Evolutionary conservation across 1,139 yeast genomes (phyloP).

Genomic region (Kodamaea plutei): DNA sequence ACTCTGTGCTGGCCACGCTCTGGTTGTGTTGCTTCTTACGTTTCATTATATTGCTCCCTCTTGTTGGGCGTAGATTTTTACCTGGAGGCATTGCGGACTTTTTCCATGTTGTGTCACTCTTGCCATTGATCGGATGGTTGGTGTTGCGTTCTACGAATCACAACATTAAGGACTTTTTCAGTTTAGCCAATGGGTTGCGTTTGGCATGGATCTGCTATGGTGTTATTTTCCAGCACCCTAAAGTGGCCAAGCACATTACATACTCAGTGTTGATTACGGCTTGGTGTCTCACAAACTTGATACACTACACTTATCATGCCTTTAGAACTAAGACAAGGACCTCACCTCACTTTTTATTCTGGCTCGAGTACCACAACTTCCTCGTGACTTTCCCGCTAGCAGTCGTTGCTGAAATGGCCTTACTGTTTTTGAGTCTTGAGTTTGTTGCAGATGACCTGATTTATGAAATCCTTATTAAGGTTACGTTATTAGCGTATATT

Average conservation of each 20-base stretch:
- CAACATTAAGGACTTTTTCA: slow-evolving; percentile 22
- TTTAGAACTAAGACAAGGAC: slow-evolving; percentile 41
- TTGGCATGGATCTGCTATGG: slow-evolving; percentile 45
- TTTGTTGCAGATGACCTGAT: slow-evolving; percentile 34
- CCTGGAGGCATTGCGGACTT: slow-evolving; percentile 72
- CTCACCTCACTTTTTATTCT: slow-evolving; percentile 28
- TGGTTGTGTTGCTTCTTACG: slow-evolving; percentile 53
- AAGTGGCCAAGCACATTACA: slow-evolving; percentile 44
- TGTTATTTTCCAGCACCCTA: slow-evolving; percentile 46
- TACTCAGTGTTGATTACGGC: slow-evolving; percentile 46
- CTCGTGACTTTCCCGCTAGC: slow-evolving; percentile 45
- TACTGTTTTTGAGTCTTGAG: slow-evolving; percentile 48
- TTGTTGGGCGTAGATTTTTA: slow-evolving; percentile 57
- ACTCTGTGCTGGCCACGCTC: slow-evolving; percentile 38
- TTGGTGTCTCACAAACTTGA: slow-evolving; percentile 41
- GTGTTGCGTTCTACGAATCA: slow-evolving; percentile 3
- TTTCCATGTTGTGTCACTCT: slow-evolving; percentile 42
- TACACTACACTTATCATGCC: slow-evolving; percentile 44
- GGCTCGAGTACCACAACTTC: slow-evolving; percentile 39
- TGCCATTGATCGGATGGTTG: slow-evolving; percentile 18
- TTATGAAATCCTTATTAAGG: slow-evolving; percentile 26
- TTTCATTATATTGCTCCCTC: slow-evolving; percentile 49
- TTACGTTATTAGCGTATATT: slow-evolving; percentile 28
- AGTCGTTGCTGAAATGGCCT: slow-evolving; percentile 47
- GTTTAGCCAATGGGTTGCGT: slow-evolving; percentile 26